Evolutionary conservation across 164 flowering plant genomes (phyloP).

Genomic region (Tetracentron sinense): DNA sequence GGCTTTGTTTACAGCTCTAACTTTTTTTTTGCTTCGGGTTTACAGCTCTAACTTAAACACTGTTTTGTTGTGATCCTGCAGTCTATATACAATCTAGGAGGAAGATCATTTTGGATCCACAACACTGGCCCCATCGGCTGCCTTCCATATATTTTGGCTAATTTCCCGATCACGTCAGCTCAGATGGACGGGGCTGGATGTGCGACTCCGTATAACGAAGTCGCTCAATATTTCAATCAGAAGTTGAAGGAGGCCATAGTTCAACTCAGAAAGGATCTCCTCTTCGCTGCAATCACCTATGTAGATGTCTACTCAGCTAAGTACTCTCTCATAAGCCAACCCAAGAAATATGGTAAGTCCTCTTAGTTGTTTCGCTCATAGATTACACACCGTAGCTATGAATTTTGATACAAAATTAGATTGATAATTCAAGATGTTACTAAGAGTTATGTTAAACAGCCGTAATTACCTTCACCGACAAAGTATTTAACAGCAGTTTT

Average conservation of each 20-base stretch:
- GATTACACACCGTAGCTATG: too few species aligned
- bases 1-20: not conserved
- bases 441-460: too few species aligned
- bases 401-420: too few species aligned
- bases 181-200: conserved; percentile 30
- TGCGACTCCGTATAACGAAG: conserved; percentile 28
- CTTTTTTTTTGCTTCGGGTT: not conserved
- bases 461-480: too few species aligned
- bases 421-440: too few species aligned
- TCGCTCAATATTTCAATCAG: conserved; percentile 26
- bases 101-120: conserved; percentile 44
- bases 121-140: conserved; percentile 56
- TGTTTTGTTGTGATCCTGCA: conserved; percentile 13
- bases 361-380: conserved; percentile 14
- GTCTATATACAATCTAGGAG: conserved; percentile 32
- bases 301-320: conserved; percentile 43
- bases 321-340: conserved; percentile 20
- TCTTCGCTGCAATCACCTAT: too few species aligned
- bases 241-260: conserved; percentile 23
- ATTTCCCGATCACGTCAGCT: conserved; percentile 5
- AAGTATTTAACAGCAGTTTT: too few species aligned
- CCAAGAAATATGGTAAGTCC: conserved; percentile 24
- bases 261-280: conserved; percentile 32
- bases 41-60: too few species aligned
- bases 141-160: conserved; percentile 26